Percentiles rank a stretch among this genome's conserved stretches.
Evolutionary conservation across 1,284 basidiomycete genomes (phyloP).

Genomic region (Fomes fomentarius): DNA sequence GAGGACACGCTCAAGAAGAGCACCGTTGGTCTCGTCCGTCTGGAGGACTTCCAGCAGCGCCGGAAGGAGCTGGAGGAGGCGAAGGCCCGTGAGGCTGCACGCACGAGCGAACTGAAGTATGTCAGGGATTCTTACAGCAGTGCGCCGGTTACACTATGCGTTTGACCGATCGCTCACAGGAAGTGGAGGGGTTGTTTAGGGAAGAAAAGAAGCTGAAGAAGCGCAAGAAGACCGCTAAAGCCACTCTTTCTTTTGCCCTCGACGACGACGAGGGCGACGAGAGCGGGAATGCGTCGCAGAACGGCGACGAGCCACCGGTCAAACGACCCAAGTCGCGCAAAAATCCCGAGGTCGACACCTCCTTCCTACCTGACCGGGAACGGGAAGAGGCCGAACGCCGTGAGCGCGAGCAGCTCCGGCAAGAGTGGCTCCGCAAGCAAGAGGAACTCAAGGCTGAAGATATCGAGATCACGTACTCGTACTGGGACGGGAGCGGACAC

Average conservation of each 20-base stretch:
- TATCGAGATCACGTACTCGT: constrained; percentile 93
- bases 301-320: constrained; percentile 43
- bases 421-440: constrained; percentile 91
- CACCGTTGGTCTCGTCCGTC: constrained; percentile 91
- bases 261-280: constrained; percentile 71
- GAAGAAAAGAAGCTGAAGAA: constrained; percentile 91
- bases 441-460: constrained; percentile 88
- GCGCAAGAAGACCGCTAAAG: constrained; percentile 82
- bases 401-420: constrained; percentile 86
- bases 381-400: constrained; percentile 91
- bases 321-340: constrained; percentile 88
- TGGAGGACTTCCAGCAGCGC: constrained; percentile 92
- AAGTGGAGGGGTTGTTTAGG: constrained; percentile 82
- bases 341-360: constrained; percentile 97
- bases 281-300: constrained; percentile 42
- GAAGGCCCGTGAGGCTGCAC: constrained; percentile 87
- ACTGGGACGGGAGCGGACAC: constrained; percentile 98
- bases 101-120: constrained; percentile 83
- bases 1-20: constrained; percentile 93
- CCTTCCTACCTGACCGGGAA: constrained; percentile 96
- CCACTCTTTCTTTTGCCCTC: constrained; percentile 88
- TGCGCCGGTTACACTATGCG: neutral
- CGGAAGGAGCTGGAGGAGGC: constrained; percentile 92
- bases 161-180: constrained; percentile 62
- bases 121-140: constrained; percentile 42